These are phyloP conservation scores for Paratinospora sagittata DNA, from an alignment of 164 flowering plant genomes.

Conservation along the genomic window DNA sequence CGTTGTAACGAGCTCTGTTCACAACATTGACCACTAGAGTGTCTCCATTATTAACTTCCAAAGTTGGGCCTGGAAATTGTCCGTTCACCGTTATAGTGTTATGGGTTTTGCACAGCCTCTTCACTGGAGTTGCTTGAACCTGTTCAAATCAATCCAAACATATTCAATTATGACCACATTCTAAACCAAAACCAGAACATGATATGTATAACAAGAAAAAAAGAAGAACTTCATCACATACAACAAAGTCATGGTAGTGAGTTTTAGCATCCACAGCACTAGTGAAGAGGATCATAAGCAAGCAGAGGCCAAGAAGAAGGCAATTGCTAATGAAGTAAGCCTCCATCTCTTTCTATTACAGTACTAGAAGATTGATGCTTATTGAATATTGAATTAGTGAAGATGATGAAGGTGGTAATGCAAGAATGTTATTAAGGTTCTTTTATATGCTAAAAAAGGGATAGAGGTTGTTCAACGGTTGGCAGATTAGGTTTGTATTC, in stretches of 20 bases:
- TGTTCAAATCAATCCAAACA: slow-evolving; percentile 17
- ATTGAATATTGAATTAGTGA: slow-evolving; percentile 2
- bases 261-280: slow-evolving; percentile 14
- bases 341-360: slow-evolving; percentile 10
- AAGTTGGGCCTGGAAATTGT: slow-evolving; percentile 75
- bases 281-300: slow-evolving; percentile 4
- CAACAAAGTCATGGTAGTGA: slow-evolving; percentile 59
- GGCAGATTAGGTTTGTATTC: slow-evolving; percentile 55
- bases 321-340: slow-evolving; percentile 7
- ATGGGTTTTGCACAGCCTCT: slow-evolving; percentile 92
- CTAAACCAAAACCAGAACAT: background rate
- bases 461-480: slow-evolving; percentile 24
- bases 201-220: background rate
- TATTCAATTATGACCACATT: background rate
- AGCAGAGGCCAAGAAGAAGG: slow-evolving; percentile 5
- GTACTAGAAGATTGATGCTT: background rate
- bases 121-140: slow-evolving; percentile 84
- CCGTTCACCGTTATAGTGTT: slow-evolving; percentile 79
- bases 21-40: slow-evolving; percentile 57
- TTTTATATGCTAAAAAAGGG: slow-evolving; percentile 18
- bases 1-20: slow-evolving; percentile 64
- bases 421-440: slow-evolving; percentile 5
- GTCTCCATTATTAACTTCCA: slow-evolving; percentile 78
- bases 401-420: slow-evolving; percentile 11
- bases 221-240: slow-evolving; percentile 15